A percentile compares a stretch with the other conserved stretches of the same genome.
These are phyloP conservation scores for Exsudoporus frostii DNA, from an alignment of 768 basidiomycete genomes.

Conservation along the genomic window DNA sequence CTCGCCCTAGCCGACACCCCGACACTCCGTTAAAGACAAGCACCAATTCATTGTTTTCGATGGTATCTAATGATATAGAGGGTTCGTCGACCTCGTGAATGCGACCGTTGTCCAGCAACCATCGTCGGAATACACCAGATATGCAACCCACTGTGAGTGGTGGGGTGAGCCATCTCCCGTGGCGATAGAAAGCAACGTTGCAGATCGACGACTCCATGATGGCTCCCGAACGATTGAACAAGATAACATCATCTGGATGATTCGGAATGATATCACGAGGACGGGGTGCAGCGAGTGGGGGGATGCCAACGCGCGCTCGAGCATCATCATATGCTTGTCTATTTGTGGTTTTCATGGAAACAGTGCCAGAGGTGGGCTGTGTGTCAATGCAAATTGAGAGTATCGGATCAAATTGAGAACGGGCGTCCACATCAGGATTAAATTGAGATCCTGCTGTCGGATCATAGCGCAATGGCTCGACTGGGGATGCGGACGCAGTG, in stretches of 20 bases:
- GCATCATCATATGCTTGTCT: conserved; percentile 60
- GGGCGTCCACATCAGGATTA: conserved; percentile 32
- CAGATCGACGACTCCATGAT: conserved; percentile 68
- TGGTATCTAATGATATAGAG: conserved; percentile 39
- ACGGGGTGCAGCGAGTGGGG: conserved; percentile 23
- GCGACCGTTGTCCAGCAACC: conserved; percentile 58
- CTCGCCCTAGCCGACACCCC: conserved; percentile 59
- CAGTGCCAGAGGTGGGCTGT: conserved; percentile 47
- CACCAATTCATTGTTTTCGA: conserved; percentile 58
- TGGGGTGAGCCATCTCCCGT: conserved; percentile 64
- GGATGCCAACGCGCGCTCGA: conserved; percentile 51
- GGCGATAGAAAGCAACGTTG: conserved; percentile 67
- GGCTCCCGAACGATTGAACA: conserved; percentile 50
- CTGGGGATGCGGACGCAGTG: conserved; percentile 32
- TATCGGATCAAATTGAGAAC: conserved; percentile 30
- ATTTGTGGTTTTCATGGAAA: conserved; percentile 66
- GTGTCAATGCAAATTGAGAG: conserved; percentile 55
- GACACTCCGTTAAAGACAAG: conserved; percentile 71
- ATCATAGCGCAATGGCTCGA: conserved; percentile 35
- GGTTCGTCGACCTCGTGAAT: conserved; percentile 50
- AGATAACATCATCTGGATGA: conserved; percentile 53
- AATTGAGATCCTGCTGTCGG: conserved; percentile 39
- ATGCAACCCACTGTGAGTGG: conserved; percentile 59
- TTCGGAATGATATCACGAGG: not conserved
- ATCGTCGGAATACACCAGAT: conserved; percentile 66